Evolutionary conservation across 257 asterid genomes (phyloP).

Genomic region (Osmanthus fragrans): DNA sequence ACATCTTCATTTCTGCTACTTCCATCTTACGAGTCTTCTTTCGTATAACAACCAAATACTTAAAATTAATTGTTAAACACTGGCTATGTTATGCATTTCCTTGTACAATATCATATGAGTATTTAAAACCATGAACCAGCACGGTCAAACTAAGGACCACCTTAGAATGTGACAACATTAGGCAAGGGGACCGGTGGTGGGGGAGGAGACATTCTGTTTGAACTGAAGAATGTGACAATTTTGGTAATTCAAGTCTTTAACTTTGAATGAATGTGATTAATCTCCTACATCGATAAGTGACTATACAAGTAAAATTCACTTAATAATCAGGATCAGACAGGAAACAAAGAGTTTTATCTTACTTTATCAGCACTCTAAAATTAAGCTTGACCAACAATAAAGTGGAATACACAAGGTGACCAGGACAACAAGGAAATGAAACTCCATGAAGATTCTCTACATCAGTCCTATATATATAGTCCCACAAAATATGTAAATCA

Average conservation of each 20-base stretch:
- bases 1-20: not conserved
- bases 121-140: not conserved
- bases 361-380: constrained; percentile 68
- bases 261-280: not conserved
- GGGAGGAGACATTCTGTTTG: not conserved
- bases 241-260: constrained; percentile 4
- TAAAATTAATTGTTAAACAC: not conserved
- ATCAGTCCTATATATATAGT: constrained; percentile 28
- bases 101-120: not conserved
- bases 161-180: not conserved
- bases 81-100: not conserved
- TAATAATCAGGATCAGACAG: constrained; percentile 15
- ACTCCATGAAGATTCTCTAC: constrained; percentile 20
- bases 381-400: constrained; percentile 49
- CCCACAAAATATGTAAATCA: constrained; percentile 2
- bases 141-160: constrained; percentile 7
- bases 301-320: not conserved
- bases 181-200: not conserved
- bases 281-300: not conserved
- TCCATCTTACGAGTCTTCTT: not conserved
- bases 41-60: not conserved
- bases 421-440: constrained; percentile 26
- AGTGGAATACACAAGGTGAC: constrained; percentile 21
- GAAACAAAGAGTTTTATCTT: constrained; percentile 21
- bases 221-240: not conserved